Evolutionary conservation across 306 rosid genomes (phyloP), one percentile per base, ranked within the genome.

Genomic region (Dryas octopetala): DNA sequence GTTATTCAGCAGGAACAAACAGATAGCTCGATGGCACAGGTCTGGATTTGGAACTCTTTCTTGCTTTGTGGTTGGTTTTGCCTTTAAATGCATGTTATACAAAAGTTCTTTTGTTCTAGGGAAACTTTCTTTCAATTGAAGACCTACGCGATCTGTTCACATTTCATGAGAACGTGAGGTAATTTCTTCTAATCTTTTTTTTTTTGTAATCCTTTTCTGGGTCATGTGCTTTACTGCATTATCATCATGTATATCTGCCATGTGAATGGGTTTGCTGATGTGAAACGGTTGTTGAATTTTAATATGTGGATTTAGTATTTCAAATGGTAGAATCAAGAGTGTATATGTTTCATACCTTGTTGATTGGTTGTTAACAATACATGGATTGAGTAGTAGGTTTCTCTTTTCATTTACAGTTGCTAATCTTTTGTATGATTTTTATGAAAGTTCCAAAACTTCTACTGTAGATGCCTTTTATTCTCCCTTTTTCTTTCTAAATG

Each of bases 101-200:
- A 60, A 68, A 16, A 66, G 40, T 66, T 43, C 43, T 77, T 68
- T 53, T 49, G 64, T 80, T 83, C 79, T 87, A 94, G 98, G 93
- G 81, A 48, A 91, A 90, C 84, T 64, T 82, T 54, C 89, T 93
- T 76, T 94, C 98, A 7, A 86, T 83, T 63, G 96, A 91, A 87
- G 97, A 91, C 85, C 95, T 94, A 63, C 98, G 95, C 1, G 88
- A 94, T 91, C 88, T 94, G 68, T 94, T 94, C 84, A 83, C 93
- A 65, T 90, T 88, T 87, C 91, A 82, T 78, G 97, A 85, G 83
- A 88, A 77, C 71, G 73, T 73, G 71, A 87, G 91, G 98, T 94
- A 88, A 85, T 71, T 75, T 46, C 67, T 59, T 66, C 59, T 61
- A 23, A 23, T 60, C 70, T 51, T 12, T 19, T 46, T 41, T 46